Percentiles rank a stretch among this genome's conserved stretches.
phyloP scores from a whole-genome alignment of 2,329 filamentous ascomycete genomes.

The Samsoniella hepiali region DNA sequence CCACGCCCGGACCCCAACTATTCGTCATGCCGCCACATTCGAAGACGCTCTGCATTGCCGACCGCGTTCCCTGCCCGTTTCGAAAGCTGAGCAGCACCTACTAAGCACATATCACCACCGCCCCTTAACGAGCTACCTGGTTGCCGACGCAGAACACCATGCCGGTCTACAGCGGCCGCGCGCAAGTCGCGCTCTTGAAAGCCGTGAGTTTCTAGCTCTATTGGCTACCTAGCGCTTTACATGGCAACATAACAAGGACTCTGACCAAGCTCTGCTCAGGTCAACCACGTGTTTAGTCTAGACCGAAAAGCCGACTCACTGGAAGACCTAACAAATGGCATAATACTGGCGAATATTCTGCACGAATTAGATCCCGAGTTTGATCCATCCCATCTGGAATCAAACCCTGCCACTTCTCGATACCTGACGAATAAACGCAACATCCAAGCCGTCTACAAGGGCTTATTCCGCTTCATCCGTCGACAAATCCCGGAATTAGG shows the following conservation, averaged over 20 bases:
- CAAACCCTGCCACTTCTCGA: constrained; percentile 40
- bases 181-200: constrained; percentile 54
- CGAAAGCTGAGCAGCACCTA: constrained; percentile 4
- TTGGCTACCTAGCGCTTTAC: neutral
- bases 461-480: constrained; percentile 54
- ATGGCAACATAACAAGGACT: neutral
- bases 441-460: constrained; percentile 53
- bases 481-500: constrained; percentile 50
- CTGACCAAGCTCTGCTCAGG: constrained; percentile 24
- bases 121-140: neutral
- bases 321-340: constrained; percentile 51
- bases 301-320: constrained; percentile 47
- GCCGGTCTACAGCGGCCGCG: constrained; percentile 39
- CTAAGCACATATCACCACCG: neutral
- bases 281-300: constrained; percentile 42
- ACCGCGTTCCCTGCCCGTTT: neutral
- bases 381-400: constrained; percentile 51
- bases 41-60: neutral
- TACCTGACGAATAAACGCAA: constrained; percentile 50
- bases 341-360: constrained; percentile 53
- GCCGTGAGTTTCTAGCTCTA: constrained; percentile 41
- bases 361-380: constrained; percentile 57
- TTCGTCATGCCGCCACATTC: constrained; percentile 7
- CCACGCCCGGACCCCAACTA: neutral
- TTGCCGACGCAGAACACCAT: constrained; percentile 25